Percentiles rank a stretch among this genome's conserved stretches.
Evolutionary conservation across 345 rosid genomes (phyloP).

Genomic region (Arabidopsis arenosa): DNA sequence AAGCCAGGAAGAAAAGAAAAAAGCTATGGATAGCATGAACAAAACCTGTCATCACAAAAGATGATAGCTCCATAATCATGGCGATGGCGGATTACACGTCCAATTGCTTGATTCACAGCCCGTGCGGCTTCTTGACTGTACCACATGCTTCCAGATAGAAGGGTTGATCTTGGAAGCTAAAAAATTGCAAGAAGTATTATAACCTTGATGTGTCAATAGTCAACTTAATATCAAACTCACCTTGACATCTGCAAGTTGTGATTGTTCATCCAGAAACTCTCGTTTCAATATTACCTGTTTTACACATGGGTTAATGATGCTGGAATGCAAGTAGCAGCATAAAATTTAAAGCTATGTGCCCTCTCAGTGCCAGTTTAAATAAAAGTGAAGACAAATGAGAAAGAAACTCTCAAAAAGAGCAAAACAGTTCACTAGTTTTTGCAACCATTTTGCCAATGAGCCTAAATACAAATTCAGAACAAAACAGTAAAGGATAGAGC

Average conservation of each 20-base stretch:
- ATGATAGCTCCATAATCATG: slow-evolving; percentile 94
- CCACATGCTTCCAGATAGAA: slow-evolving; percentile 85
- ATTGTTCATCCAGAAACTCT: slow-evolving; percentile 74
- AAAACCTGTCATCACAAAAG: slow-evolving; percentile 91
- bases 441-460: slow-evolving; percentile 22
- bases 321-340: slow-evolving; percentile 13
- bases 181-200: slow-evolving; percentile 29
- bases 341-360: slow-evolving; percentile 13
- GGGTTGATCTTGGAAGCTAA: slow-evolving; percentile 47
- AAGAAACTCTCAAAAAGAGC: slow-evolving; percentile 19
- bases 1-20: slow-evolving; percentile 3
- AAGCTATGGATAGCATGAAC: slow-evolving; percentile 5
- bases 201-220: slow-evolving; percentile 34
- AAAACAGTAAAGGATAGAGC: slow-evolving; percentile 23
- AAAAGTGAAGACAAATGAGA: slow-evolving; percentile 25
- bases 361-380: slow-evolving; percentile 24
- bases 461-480: slow-evolving; percentile 22
- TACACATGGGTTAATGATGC: slow-evolving; percentile 16
- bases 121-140: slow-evolving; percentile 88
- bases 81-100: slow-evolving; percentile 95
- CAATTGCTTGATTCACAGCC: slow-evolving; percentile 97
- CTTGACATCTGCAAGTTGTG: slow-evolving; percentile 52
- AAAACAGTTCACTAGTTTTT: slow-evolving; percentile 14
- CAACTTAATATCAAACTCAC: slow-evolving; percentile 43
- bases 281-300: slow-evolving; percentile 89